Percentiles rank a stretch among this genome's conserved stretches.
Conservation (phyloP, 306 rosid species). For the Phaseolus lunatus region DNA sequence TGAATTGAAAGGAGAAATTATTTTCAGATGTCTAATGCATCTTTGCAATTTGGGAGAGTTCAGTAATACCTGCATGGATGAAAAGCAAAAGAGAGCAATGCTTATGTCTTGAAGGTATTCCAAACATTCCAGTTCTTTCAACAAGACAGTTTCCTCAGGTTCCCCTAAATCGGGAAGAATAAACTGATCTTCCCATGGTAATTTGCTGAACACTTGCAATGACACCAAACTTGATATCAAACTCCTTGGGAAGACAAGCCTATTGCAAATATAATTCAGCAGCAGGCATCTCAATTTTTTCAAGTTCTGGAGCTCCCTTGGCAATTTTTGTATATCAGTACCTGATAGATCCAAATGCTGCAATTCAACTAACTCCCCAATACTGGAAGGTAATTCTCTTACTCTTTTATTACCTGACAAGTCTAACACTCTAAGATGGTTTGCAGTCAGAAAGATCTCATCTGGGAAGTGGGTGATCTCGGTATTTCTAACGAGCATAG, state of each 20-base stretch:
- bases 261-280: background rate
- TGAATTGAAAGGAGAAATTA: background rate
- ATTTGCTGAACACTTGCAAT: conserved; percentile 3
- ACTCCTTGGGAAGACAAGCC: background rate
- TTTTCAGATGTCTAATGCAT: background rate
- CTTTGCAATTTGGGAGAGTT: background rate
- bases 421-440: background rate
- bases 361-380: background rate
- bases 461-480: background rate
- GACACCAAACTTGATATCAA: conserved; percentile 16
- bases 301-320: conserved; percentile 4
- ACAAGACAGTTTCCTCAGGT: background rate
- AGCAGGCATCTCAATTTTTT: background rate
- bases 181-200: conserved; percentile 3
- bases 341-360: conserved; percentile 15
- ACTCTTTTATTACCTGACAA: background rate
- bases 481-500: background rate
- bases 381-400: background rate
- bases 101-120: background rate
- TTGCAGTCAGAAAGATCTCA: background rate
- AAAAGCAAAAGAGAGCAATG: conserved; percentile 6
- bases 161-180: background rate
- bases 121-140: conserved; percentile 7
- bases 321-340: background rate
- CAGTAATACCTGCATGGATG: background rate